Evolutionary conservation across 495 filamentous ascomycete genomes (phyloP), one percentile per base, ranked within the genome.

Genomic region (Neurospora sp.): DNA sequence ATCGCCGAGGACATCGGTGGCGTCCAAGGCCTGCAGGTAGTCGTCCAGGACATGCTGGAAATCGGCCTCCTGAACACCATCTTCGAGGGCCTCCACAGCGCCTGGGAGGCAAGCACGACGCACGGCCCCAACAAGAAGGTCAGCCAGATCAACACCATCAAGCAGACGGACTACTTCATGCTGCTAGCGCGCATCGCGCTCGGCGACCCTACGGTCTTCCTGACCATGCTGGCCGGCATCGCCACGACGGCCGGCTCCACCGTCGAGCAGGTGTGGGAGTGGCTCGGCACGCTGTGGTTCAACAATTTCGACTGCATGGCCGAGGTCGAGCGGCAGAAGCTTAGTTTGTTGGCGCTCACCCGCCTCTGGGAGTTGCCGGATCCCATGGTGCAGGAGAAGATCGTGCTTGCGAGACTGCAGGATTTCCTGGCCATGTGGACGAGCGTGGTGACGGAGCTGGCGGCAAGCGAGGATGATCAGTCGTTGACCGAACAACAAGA

Each of bases 211-310:
- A 78, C 78, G 9, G 83, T 91, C 37, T 90, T 97, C 74, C 80
- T 88, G 14, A 87, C 85, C 31, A 87, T 90, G 68, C 79, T 93
- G 27, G 75, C 77, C 10, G 75, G 77, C 14, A 76, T 89, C 59
- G 53, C 53, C 27, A 17, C 5, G 2, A 73, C 78, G 44, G 75
- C 79, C 65, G 71, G 76, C 75, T 38, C 83, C 39, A 72, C 78
- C 4, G 68, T 81, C 20, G 81, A 85, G 3, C 86, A 90, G 42
- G 83, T 86, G 37, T 87, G 86, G 74, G 81, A 90, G 53, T 97
- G 94, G 94, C 84, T 98, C 39, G 81, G 93, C 48, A 84, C 86
- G 1, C 94, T 96, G 80, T 99, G 96, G 96, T 97, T 98, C 82
- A 80, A 82, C 42, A 91, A 94, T 75, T 93, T 96, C 76, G 92